A percentile compares a stretch with the other conserved stretches of the same genome.
These are phyloP conservation scores for Trichosporon inkin DNA, from an alignment of 1,284 basidiomycete genomes.

Conservation along the genomic window DNA sequence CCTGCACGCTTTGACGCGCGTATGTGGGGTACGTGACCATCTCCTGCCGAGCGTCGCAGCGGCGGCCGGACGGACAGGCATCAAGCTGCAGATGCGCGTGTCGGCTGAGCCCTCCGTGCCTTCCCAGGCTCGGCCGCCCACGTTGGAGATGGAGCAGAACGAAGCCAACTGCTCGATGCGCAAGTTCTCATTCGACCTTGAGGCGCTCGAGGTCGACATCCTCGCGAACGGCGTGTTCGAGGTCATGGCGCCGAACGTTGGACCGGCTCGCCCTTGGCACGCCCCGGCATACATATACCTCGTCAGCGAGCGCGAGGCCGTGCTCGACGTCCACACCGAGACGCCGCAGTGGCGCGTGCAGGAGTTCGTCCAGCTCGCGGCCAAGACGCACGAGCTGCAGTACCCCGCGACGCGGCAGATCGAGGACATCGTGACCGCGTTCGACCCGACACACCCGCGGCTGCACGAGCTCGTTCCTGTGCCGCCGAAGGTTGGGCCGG, in stretches of 20 bases:
- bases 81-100: constrained; percentile 6
- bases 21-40: neutral
- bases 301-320: neutral
- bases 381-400: constrained; percentile 8
- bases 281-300: constrained; percentile 2
- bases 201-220: neutral
- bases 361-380: neutral
- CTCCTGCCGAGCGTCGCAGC: neutral
- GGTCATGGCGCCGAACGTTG: neutral
- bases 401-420: constrained; percentile 3
- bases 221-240: constrained; percentile 5
- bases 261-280: neutral
- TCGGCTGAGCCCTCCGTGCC: neutral
- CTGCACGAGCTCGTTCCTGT: constrained; percentile 4
- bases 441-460: neutral
- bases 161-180: neutral
- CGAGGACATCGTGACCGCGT: constrained; percentile 4
- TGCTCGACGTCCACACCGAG: neutral
- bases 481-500: neutral
- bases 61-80: neutral
- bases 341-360: constrained; percentile 4
- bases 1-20: neutral
- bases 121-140: neutral
- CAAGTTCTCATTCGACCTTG: constrained; percentile 2
- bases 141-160: neutral